A percentile compares a stretch with the other conserved stretches of the same genome.
phyloP scores from a whole-genome alignment of 805 yeast species.

The Candida taoyuanica region DNA sequence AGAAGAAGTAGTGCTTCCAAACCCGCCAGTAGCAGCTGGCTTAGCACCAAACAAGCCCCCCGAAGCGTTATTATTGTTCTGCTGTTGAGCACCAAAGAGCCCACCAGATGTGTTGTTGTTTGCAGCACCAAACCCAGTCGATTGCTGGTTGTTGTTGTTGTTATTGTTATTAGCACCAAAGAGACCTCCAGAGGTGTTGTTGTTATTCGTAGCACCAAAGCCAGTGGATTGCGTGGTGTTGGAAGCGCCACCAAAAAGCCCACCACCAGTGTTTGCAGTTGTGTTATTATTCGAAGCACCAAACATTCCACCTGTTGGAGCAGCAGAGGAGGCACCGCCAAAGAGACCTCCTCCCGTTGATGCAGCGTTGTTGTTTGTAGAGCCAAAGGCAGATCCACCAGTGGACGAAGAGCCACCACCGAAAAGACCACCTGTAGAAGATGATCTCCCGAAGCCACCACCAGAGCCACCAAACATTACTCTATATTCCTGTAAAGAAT shows the following conservation, averaged over 20 bases:
- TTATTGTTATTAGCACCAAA: slow-evolving; percentile 5
- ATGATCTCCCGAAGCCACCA: slow-evolving; percentile 20
- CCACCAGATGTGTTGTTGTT: slow-evolving; percentile 30
- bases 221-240: slow-evolving; percentile 13
- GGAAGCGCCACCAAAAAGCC: slow-evolving; percentile 39
- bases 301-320: slow-evolving; percentile 18
- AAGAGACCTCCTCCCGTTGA: slow-evolving; percentile 32
- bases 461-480: slow-evolving; percentile 20
- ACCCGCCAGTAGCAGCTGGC: slow-evolving; percentile 12
- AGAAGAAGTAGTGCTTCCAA: slow-evolving; percentile 20
- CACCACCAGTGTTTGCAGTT: slow-evolving; percentile 15
- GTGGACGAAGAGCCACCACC: slow-evolving; percentile 18
- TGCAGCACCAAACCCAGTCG: slow-evolving; percentile 18
- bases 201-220: slow-evolving; percentile 14
- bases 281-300: not conserved
- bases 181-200: slow-evolving; percentile 10
- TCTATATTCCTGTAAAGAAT: too few relatives aligned
- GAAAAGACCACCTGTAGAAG: slow-evolving; percentile 24
- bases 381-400: slow-evolving; percentile 22
- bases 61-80: slow-evolving; percentile 8
- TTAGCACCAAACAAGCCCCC: slow-evolving; percentile 11
- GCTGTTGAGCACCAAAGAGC: slow-evolving; percentile 36
- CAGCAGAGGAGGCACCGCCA: slow-evolving; percentile 29
- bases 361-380: slow-evolving; percentile 3
- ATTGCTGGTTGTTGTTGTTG: slow-evolving; percentile 1